Evolutionary conservation across 2,329 filamentous ascomycete species (phyloP), one percentile per base, ranked within the genome.

Genomic region (Paecilomyces sp.): DNA sequence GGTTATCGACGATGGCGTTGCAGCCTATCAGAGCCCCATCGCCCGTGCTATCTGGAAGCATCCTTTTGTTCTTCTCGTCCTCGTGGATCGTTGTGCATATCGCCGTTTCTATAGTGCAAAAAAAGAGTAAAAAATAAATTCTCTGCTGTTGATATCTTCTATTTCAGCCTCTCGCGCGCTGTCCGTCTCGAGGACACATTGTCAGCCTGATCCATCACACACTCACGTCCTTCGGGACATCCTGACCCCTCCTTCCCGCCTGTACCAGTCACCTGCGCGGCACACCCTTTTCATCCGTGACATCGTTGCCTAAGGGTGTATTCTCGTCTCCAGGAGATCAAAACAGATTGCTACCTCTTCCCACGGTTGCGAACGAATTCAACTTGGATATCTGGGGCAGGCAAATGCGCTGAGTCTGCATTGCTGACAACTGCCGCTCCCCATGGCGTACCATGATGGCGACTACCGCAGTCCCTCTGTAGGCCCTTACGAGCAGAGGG

Each of bases 401-500:
- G 41, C 41, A 47, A 47, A 47, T 47, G 41, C 41, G 41, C 41
- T 47, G 41, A 47, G 36, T 7, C 36, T 41, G 36, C 13, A n/a
- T 41, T n/a, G 2, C 36, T 41, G 22, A 22, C 22, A 22, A 7
- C 36, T 15, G 13, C 36, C 36, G 36, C 36, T n/a, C 36, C 15
- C 7, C 56, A 79, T 78, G 75, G 75, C 76, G 57, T 78, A 47
- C 41, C n/a, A 47, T 47, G 41, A 79, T 70, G 73, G 79, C 69
- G 72, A 71, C 60, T 77, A 76, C 63, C 73, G 73, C 65, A 57
- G 64, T 56, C 66, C 58, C 58, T 61, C 41, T 47, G 41, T 68
- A 58, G 71, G 64, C 56, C 63, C 68, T 30, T 74, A 72, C 59
- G 62, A 68, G 22, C 67, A 69, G 57, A 59, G 64, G 61, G 67